A percentile compares a stretch with the other conserved stretches of the same genome.
Conservation (phyloP, 2,329 filamentous ascomycete genomes). For the Fusarium coffeatum region DNA sequence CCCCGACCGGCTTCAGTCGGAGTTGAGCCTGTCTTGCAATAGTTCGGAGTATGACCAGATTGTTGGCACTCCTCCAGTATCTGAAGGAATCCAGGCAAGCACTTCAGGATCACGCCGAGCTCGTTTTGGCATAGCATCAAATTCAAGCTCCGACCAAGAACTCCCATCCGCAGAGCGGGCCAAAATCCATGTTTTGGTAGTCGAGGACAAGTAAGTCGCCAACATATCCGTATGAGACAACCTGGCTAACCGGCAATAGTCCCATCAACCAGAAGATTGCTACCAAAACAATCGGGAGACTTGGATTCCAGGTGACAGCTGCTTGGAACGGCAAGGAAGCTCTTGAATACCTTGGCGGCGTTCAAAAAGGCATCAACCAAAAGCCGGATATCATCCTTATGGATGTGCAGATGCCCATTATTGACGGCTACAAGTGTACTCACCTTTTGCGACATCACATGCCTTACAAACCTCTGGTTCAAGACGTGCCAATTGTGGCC, state of each 20-base stretch:
- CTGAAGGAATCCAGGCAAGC: conserved; percentile 42
- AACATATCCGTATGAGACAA: neutral
- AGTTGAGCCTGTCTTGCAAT: conserved; percentile 73
- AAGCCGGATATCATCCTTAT: conserved; percentile 82
- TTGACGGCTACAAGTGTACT: conserved; percentile 82
- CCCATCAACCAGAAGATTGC: conserved; percentile 81
- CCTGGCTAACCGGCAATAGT: conserved; percentile 50
- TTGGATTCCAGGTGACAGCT: conserved; percentile 77
- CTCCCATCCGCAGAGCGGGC: conserved; percentile 68
- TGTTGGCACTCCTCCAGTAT: conserved; percentile 54
- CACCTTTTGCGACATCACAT: conserved; percentile 76
- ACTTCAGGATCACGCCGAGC: conserved; percentile 47
- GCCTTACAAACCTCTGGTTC: conserved; percentile 70
- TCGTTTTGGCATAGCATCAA: conserved; percentile 50
- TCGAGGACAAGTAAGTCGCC: conserved; percentile 80
- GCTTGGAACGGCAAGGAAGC: conserved; percentile 85
- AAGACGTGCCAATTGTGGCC: conserved; percentile 79
- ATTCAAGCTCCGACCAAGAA: conserved; percentile 58
- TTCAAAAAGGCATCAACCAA: conserved; percentile 60
- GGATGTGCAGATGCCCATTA: conserved; percentile 81
- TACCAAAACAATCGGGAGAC: conserved; percentile 77
- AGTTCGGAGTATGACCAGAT: conserved; percentile 71
- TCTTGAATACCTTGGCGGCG: conserved; percentile 74
- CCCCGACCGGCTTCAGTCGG: conserved; percentile 73
- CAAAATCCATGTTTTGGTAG: conserved; percentile 76